phyloP scores from a whole-genome alignment of 768 basidiomycete species.

The Leucocoprinus leucothites region DNA sequence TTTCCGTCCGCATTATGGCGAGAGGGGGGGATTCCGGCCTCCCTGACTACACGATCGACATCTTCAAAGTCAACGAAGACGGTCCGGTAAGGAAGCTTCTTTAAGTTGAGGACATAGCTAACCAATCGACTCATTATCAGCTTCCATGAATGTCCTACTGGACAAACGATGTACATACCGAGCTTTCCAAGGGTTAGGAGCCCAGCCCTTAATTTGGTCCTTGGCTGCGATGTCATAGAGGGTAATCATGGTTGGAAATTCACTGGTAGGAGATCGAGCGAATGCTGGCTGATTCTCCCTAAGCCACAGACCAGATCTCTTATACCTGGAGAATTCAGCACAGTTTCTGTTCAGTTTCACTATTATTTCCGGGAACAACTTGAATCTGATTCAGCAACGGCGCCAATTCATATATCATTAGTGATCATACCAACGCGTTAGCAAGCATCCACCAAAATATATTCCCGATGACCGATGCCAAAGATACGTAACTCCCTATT shows the following conservation, averaged over 20 bases:
- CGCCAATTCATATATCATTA: no score
- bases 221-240: slow-evolving; percentile 35
- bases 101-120: slow-evolving; percentile 34
- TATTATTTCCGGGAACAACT: no score
- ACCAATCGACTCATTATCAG: background rate
- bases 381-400: no score
- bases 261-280: no score
- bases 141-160: background rate
- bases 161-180: slow-evolving; percentile 20
- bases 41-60: slow-evolving; percentile 32
- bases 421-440: no score
- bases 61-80: slow-evolving; percentile 53
- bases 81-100: slow-evolving; percentile 39
- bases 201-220: slow-evolving; percentile 23
- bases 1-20: slow-evolving; percentile 25
- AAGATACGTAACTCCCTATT: no score
- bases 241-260: slow-evolving; percentile 19
- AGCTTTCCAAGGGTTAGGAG: slow-evolving; percentile 29
- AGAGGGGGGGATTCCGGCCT: slow-evolving; percentile 35
- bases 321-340: no score
- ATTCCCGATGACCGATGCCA: no score
- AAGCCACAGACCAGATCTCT: no score
- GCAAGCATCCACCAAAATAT: no score
- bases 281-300: no score
- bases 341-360: no score